Percentiles rank a stretch among this genome's conserved stretches.
Evolutionary conservation across 2,329 filamentous ascomycete species (phyloP).

Genomic region (Geosmithia flava): DNA sequence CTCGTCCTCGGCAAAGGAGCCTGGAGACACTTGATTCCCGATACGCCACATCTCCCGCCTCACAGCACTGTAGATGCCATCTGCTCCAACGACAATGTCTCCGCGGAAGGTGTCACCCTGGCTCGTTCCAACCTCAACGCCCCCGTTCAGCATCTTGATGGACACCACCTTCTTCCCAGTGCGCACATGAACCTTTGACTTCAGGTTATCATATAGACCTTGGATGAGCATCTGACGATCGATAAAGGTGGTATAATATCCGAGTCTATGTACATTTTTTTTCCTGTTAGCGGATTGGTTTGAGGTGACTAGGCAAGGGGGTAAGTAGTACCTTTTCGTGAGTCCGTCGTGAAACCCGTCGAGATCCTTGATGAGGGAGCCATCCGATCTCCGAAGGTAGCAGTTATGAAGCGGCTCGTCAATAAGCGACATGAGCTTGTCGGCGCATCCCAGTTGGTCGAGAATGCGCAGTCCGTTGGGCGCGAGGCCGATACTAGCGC

Average conservation of each 20-base stretch:
- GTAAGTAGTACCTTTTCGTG: neutral
- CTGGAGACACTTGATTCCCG: slow-evolving; percentile 9
- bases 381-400: too few relatives aligned
- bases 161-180: too few relatives aligned
- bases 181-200: slow-evolving; percentile 8
- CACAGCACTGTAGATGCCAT: slow-evolving; percentile 22
- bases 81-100: slow-evolving; percentile 20
- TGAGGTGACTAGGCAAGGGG: neutral
- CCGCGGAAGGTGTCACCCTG: slow-evolving; percentile 16
- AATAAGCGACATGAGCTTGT: neutral
- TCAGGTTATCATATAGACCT: slow-evolving; percentile 15
- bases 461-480: slow-evolving; percentile 30
- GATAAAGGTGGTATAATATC: slow-evolving; percentile 17
- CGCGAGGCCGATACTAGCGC: slow-evolving; percentile 32
- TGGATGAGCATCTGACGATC: slow-evolving; percentile 18
- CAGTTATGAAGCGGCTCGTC: neutral
- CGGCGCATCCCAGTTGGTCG: slow-evolving; percentile 32
- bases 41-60: slow-evolving; percentile 12
- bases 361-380: neutral
- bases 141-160: too few relatives aligned
- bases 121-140: slow-evolving; percentile 14
- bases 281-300: too few relatives aligned
- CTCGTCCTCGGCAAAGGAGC: slow-evolving; percentile 8
- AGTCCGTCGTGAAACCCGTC: neutral
- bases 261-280: slow-evolving; percentile 2